Evolutionary conservation across 345 rosid species (phyloP).

Genomic region (Boechera divaricarpa): DNA sequence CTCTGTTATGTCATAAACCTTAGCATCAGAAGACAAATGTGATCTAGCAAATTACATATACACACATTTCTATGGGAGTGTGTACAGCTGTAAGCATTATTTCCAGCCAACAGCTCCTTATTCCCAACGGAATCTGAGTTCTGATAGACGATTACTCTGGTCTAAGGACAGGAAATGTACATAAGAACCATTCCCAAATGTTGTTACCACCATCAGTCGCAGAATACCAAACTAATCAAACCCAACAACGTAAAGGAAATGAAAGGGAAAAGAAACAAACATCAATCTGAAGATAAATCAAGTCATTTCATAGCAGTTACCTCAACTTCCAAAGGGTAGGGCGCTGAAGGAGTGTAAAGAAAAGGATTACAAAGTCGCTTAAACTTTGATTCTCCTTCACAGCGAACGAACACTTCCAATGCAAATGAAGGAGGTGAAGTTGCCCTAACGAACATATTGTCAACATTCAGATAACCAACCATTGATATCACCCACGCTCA

Average conservation of each 20-base stretch:
- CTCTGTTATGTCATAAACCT: conserved; percentile 18
- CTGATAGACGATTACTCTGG: conserved; percentile 5
- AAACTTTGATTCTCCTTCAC: conserved; percentile 90
- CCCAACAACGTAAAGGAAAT: conserved; percentile 23
- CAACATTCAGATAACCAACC: conserved; percentile 29
- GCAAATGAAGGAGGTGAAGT: conserved; percentile 99
- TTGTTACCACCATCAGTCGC: conserved; percentile 19
- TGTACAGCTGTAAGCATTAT: conserved; percentile 11
- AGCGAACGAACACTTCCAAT: conserved; percentile 93
- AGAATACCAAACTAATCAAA: conserved; percentile 28
- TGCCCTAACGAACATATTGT: conserved; percentile 60
- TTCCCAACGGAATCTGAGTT: conserved; percentile 22
- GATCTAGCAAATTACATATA: conserved; percentile 10
- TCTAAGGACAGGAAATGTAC: conserved; percentile 21
- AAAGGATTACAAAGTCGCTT: conserved; percentile 98
- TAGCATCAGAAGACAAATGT: conserved; percentile 11
- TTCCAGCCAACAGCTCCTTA: conserved; percentile 4
- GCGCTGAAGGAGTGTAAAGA: conserved; percentile 93
- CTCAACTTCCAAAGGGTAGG: conserved; percentile 97
- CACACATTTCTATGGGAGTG: conserved; percentile 13
- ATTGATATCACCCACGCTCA: conserved; percentile 21
- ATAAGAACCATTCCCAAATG: conserved; percentile 30
- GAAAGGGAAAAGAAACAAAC: conserved; percentile 30
- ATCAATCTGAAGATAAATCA: conserved; percentile 9
- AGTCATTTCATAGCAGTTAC: conserved; percentile 45